Percentiles rank a stretch among this genome's conserved stretches.
Evolutionary conservation across 2,329 filamentous ascomycete species (phyloP).

Genomic region (Colletotrichum siamense): DNA sequence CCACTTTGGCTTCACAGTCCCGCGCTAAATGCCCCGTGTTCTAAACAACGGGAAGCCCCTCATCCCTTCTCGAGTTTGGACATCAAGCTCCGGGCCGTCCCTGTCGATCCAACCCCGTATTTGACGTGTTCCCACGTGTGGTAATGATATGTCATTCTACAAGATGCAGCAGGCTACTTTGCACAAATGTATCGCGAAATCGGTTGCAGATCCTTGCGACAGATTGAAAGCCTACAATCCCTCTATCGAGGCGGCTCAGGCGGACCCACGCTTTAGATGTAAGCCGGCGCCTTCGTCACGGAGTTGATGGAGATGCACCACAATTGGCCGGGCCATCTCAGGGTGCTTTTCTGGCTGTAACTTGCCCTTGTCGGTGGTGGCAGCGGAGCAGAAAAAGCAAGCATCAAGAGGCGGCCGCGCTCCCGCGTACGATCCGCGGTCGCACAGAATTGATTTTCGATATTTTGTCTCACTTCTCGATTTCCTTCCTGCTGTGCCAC

Average conservation of each 20-base stretch:
- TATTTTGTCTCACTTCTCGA: not conserved
- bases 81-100: not conserved
- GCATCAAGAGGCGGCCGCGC: not conserved
- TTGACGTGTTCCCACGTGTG: not conserved
- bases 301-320: not conserved
- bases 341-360: not conserved
- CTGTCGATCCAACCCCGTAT: not conserved
- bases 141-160: not conserved
- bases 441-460: not conserved
- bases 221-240: not conserved
- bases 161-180: not conserved
- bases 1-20: not conserved
- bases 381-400: constrained; percentile 1
- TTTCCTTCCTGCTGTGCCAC: not conserved
- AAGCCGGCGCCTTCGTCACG: not conserved
- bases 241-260: not conserved
- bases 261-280: not conserved
- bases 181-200: not conserved
- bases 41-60: not conserved
- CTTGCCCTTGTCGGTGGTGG: not conserved
- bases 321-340: not conserved
- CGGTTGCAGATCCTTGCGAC: not conserved
- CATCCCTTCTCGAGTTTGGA: not conserved
- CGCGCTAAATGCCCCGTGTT: not conserved
- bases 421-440: not conserved